phyloP scores from a whole-genome alignment of 1,139 yeast genomes.

The Pichia sp. region DNA sequence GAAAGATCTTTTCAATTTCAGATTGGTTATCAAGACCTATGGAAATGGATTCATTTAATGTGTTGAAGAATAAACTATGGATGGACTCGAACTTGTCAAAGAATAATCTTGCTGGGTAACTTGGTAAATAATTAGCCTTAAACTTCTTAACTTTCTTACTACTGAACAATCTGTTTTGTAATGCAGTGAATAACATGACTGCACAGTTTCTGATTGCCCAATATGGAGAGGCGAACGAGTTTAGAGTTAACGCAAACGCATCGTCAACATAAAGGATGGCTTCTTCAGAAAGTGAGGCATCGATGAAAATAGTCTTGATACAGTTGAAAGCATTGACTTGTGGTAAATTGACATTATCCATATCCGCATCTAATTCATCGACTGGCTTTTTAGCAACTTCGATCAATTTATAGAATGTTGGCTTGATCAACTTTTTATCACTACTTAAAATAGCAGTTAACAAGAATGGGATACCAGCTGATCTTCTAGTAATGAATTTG shows the following conservation, averaged over 20 bases:
- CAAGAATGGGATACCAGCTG: conserved; percentile 87
- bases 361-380: conserved; percentile 28
- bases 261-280: conserved; percentile 54
- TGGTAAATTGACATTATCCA: conserved; percentile 69
- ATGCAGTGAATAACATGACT: conserved; percentile 85
- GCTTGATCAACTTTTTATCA: conserved; percentile 41
- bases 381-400: conserved; percentile 52
- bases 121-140: conserved; percentile 20
- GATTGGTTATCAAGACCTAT: conserved; percentile 24
- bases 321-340: conserved; percentile 95
- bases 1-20: conserved; percentile 60
- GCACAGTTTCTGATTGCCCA: conserved; percentile 95
- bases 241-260: conserved; percentile 59
- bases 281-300: conserved; percentile 56
- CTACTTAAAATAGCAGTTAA: conserved; percentile 72
- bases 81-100: conserved; percentile 62
- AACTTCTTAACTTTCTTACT: conserved; percentile 42
- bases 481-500: conserved; percentile 78
- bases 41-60: conserved; percentile 40
- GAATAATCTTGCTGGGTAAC: conserved; percentile 53
- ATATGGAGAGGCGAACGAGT: conserved; percentile 57
- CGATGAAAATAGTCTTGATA: conserved; percentile 69
- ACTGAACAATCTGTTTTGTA: conserved; percentile 80
- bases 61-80: conserved; percentile 44
- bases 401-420: conserved; percentile 52